phyloP scores from a whole-genome alignment of 192 early-diverging fungal species.

The Umbelopsis sp. region DNA sequence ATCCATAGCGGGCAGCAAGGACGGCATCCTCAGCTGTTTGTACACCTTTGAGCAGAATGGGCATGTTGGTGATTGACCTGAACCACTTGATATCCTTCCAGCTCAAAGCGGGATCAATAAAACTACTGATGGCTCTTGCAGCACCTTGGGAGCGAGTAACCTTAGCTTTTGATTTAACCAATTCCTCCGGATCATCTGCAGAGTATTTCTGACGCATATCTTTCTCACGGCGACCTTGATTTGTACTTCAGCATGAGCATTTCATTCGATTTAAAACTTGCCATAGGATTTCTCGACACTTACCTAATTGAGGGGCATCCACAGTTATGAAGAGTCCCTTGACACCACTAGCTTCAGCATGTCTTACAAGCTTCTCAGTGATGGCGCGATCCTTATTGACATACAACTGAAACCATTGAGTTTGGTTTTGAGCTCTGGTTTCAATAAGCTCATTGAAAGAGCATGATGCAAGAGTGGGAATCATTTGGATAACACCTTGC shows the following conservation, averaged over 20 bases:
- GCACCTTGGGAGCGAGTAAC: slow-evolving; percentile 57
- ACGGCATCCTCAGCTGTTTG: slow-evolving; percentile 89
- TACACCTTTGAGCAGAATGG: slow-evolving; percentile 93
- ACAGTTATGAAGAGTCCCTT: slow-evolving; percentile 83
- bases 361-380: slow-evolving; percentile 64
- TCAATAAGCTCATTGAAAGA: slow-evolving; percentile 65
- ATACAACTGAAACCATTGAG: slow-evolving; percentile 83
- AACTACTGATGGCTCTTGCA: slow-evolving; percentile 68
- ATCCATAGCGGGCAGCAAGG: slow-evolving; percentile 75
- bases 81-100: slow-evolving; percentile 95
- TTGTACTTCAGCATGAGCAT: neutral
- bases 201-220: slow-evolving; percentile 80
- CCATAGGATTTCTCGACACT: neutral
- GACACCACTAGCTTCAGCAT: slow-evolving; percentile 78
- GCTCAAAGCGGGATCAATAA: slow-evolving; percentile 82
- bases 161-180: slow-evolving; percentile 25
- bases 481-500: slow-evolving; percentile 72
- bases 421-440: slow-evolving; percentile 43
- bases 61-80: slow-evolving; percentile 77
- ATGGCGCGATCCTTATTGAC: slow-evolving; percentile 71
- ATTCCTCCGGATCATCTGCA: slow-evolving; percentile 32
- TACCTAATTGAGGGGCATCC: slow-evolving; percentile 71
- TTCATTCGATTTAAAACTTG: no score
- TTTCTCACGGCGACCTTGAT: slow-evolving; percentile 71
- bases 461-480: slow-evolving; percentile 75